Base-by-base conservation (phyloP, 2,329 filamentous ascomycete species). In the Zymoseptoria ardabiliae region DNA sequence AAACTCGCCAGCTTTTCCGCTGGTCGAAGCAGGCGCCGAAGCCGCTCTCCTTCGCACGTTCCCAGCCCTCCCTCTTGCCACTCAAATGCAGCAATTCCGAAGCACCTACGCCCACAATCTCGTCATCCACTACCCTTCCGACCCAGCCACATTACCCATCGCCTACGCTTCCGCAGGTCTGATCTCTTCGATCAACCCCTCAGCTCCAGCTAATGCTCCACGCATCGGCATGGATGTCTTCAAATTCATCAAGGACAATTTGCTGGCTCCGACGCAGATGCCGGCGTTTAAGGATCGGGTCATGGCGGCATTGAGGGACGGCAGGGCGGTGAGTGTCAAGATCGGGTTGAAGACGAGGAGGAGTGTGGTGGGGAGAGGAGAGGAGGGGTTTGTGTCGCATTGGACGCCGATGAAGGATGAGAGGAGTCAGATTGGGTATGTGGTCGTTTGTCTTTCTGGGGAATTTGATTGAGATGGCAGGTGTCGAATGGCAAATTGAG, bases 221-320 rank as follows among this genome's bases (percentile, higher is more conserved):
- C 70, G 73, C 17, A 68, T 76, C 53, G 76, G 79, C 53, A 77
- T 75, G 62, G 81, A 85, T 60, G 74, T 84, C 11, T 85, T 85
- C 67, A 75, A 78, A 49, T 77, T 84, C n/a, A 75, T 85, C 4
- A 71, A 74, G 4, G 75, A 80, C n/a, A 75, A 79, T 51, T 74
- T 77, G 1, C 71, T 73, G 19, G 56, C 56, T 22, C 58, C 56
- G 2, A 60, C 61, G n/a, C 75, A 75, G 2, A 77, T 45, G 35
- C 35, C 76, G 54, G 71, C 75, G 0, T 80, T 82, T 71, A 78
- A 76, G 63, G 66, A 69, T 1, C 72, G 71, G 0, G 77, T 85
- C 2, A 73, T 74, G 21, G 74, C 77, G 4, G 61, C 69, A 17
- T 53, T 74, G 54, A 71, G 66, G 55, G 50, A 55, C 8, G 73